phyloP scores from a whole-genome alignment of 2,329 filamentous ascomycete genomes.

The Trematosphaeria pertusa region DNA sequence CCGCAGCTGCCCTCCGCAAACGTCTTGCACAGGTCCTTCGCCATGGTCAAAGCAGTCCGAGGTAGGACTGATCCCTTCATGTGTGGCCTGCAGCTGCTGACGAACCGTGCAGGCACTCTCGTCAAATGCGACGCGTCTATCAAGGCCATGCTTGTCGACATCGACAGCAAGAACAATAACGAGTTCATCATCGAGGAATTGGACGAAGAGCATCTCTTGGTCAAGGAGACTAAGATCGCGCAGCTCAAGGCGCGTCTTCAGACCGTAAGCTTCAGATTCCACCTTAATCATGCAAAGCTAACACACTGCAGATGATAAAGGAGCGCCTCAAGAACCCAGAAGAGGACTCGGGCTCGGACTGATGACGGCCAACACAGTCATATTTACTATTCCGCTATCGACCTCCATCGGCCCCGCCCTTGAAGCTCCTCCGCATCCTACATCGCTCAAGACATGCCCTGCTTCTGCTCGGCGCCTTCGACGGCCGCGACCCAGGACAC shows the following conservation, averaged over 20 bases:
- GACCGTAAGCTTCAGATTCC: slow-evolving; percentile 56
- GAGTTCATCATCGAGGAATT: slow-evolving; percentile 81
- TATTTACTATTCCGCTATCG: no score
- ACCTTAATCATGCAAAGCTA: slow-evolving; percentile 5
- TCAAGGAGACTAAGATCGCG: slow-evolving; percentile 76
- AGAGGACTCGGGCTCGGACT: slow-evolving; percentile 39
- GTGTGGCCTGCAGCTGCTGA: background rate
- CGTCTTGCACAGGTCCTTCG: no score
- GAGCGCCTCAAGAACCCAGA: slow-evolving; percentile 46
- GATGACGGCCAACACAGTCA: no score
- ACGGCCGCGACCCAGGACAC: slow-evolving; percentile 50
- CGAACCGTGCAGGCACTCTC: slow-evolving; percentile 64
- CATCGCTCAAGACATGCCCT: slow-evolving; percentile 44
- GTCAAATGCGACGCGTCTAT: slow-evolving; percentile 87
- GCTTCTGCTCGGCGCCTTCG: slow-evolving; percentile 49
- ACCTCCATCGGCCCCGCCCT: background rate
- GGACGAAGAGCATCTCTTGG: slow-evolving; percentile 76
- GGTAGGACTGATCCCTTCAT: slow-evolving; percentile 46
- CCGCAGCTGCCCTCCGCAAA: no score
- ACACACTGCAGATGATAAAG: slow-evolving; percentile 42
- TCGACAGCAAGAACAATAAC: slow-evolving; percentile 70
- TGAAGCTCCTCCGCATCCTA: background rate
- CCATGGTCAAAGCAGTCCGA: slow-evolving; percentile 65
- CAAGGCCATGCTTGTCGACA: slow-evolving; percentile 82
- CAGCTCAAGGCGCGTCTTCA: slow-evolving; percentile 73